Evolutionary conservation across 1,284 basidiomycete genomes (phyloP).

Genomic region (Prillingera fragicola): DNA sequence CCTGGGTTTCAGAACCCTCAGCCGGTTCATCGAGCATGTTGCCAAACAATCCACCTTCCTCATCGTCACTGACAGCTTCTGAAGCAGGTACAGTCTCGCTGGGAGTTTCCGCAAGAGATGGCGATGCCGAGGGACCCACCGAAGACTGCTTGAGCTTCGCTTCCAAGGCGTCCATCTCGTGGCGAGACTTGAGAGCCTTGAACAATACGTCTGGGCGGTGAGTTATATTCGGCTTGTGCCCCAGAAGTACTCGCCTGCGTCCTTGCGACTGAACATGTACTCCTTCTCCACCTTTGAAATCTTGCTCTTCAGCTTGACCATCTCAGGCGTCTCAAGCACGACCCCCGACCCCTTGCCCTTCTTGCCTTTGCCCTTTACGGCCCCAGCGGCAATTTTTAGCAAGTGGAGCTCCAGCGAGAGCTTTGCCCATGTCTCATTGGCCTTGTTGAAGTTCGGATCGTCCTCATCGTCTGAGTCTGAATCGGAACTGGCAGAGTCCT

Average conservation of each 20-base stretch:
- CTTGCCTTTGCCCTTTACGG: conserved; percentile 32
- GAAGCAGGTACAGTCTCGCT: neutral
- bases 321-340: conserved; percentile 46
- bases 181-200: conserved; percentile 55
- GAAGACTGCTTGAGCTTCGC: conserved; percentile 52
- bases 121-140: neutral
- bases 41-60: conserved; percentile 62
- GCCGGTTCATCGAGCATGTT: conserved; percentile 69
- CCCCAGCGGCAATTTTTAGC: conserved; percentile 19
- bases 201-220: conserved; percentile 54
- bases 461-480: conserved; percentile 23
- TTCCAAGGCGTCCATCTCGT: conserved; percentile 54
- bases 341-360: conserved; percentile 37
- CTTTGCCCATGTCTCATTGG: conserved; percentile 44
- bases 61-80: conserved; percentile 42
- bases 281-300: conserved; percentile 58
- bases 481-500: conserved; percentile 9
- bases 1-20: conserved; percentile 37
- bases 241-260: conserved; percentile 49
- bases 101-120: neutral
- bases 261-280: conserved; percentile 69
- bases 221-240: neutral
- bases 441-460: conserved; percentile 58
- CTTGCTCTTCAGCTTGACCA: conserved; percentile 54
- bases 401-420: conserved; percentile 53